Base-by-base conservation (phyloP, 31 red algal species). In the Porphyra umbilicalis region DNA sequence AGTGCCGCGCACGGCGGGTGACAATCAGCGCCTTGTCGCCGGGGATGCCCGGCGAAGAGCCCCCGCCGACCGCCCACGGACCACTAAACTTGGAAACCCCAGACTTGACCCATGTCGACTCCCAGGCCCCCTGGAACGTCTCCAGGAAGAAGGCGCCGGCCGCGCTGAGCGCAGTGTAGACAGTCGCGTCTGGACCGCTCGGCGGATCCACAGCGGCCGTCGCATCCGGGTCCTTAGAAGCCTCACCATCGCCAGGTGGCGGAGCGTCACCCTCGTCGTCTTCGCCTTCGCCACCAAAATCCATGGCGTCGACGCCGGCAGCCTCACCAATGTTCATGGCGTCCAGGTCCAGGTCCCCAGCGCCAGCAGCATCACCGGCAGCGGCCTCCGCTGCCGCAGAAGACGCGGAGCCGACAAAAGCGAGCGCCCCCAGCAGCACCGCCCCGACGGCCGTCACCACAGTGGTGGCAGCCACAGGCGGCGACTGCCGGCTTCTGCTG, bases 21-120 rank as follows among this genome's bases (percentile, higher is more conserved):
- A 93, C 88, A 77, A 93, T 93, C 8, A 93, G 78, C n/a, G 79
- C 85, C 10, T 86, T 82, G 76, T 93, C 90, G 33, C 95, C 95
- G 18, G 77, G 57, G 79, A 97, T 89, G 31, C 88, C 87, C 77
- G 95, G 90, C 6, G 84, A 77, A 32, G 87, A 88, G 40, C 95
- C 95, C 77, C 90, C 88, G 29, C 95, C 95, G 38, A 97, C 91
- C 35, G 76, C 86, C 82, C 90, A 97, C 32, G 76, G 46, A 15
- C 88, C 91, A 9, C 38, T 80, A 36, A 88, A 93, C 79, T 88
- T 67, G 34, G 75, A 71, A 13, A 71, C 31, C 36, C 75, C 77
- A 15, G 95, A 87, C 36, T 84, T 78, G 18, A 85, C 86, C 95
- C 95, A 97, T 35, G 85, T 89, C 40, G 81, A 79, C 18, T 91